Conservation (phyloP, 2,329 filamentous ascomycete genomes). For the Sarocladiaceae sp. region DNA sequence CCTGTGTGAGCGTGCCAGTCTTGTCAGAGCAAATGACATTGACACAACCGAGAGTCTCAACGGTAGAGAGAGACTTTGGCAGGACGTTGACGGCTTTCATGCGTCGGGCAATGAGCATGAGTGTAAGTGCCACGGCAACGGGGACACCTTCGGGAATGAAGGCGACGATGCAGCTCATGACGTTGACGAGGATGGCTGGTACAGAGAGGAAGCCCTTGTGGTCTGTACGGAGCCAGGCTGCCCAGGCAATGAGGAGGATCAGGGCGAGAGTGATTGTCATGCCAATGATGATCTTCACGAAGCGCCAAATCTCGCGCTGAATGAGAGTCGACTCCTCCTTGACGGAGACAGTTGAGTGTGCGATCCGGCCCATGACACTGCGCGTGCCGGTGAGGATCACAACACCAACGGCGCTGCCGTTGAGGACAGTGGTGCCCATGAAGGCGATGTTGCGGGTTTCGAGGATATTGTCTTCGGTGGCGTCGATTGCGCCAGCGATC, state of each 20-base stretch:
- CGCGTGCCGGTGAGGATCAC: constrained; percentile 35
- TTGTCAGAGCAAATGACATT: constrained; percentile 75
- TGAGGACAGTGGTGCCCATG: constrained; percentile 38
- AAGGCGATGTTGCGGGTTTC: constrained; percentile 39
- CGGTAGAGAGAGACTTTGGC: constrained; percentile 55
- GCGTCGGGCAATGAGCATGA: constrained; percentile 36
- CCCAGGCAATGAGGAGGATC: constrained; percentile 41
- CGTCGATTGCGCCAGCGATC: constrained; percentile 34
- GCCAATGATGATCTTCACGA: constrained; percentile 36
- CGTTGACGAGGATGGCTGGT: constrained; percentile 39
- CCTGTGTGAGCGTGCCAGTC: constrained; percentile 39
- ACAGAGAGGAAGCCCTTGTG: constrained; percentile 35
- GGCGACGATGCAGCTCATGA: constrained; percentile 38
- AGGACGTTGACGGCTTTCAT: constrained; percentile 40
- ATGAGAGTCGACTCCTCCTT: constrained; percentile 35
- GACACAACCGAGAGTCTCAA: constrained; percentile 70
- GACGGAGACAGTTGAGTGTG: constrained; percentile 29
- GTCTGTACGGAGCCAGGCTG: constrained; percentile 33
- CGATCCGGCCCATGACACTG: constrained; percentile 38
- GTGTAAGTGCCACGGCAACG: constrained; percentile 32
- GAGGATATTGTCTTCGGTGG: constrained; percentile 35
- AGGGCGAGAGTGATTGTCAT: constrained; percentile 34
- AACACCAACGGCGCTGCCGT: constrained; percentile 33
- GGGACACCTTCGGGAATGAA: constrained; percentile 38
- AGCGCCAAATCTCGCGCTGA: constrained; percentile 37